Evolutionary conservation across 106 monocot species (phyloP).

Genomic region (Dendrobium huoshanense): DNA sequence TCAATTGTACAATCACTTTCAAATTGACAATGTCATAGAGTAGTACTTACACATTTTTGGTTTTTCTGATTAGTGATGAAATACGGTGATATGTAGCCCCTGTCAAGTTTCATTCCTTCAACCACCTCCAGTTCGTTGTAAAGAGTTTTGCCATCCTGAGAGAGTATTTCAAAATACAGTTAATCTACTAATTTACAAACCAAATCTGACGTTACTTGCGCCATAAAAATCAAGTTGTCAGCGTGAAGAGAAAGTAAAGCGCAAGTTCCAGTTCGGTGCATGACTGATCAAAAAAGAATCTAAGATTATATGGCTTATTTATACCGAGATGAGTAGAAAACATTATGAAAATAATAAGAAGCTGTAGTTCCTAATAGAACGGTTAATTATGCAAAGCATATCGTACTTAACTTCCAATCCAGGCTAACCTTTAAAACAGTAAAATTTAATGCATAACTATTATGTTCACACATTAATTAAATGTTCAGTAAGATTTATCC

Average conservation of each 20-base stretch:
- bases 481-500: too few species aligned
- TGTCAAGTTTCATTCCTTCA: conserved; percentile 96
- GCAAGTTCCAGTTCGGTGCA: neutral
- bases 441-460: too few species aligned
- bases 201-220: neutral
- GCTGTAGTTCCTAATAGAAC: neutral
- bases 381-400: too few species aligned
- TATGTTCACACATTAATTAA: too few species aligned
- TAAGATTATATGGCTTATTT: neutral
- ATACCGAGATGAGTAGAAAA: neutral
- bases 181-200: neutral
- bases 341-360: neutral
- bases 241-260: too few species aligned
- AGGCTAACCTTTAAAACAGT: too few species aligned
- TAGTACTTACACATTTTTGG: conserved; percentile 85
- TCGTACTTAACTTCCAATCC: too few species aligned
- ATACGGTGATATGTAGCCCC: conserved; percentile 98
- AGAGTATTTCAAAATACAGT: neutral
- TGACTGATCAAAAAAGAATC: neutral
- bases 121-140: conserved; percentile 97
- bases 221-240: neutral
- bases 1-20: neutral
- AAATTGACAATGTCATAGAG: neutral
- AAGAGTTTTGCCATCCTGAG: conserved; percentile 77
- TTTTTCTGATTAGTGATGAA: conserved; percentile 90